Evolutionary conservation across 2,329 filamentous ascomycete species (phyloP), one percentile per base, ranked within the genome.

Genomic region (Chaetothyriales sp.): DNA sequence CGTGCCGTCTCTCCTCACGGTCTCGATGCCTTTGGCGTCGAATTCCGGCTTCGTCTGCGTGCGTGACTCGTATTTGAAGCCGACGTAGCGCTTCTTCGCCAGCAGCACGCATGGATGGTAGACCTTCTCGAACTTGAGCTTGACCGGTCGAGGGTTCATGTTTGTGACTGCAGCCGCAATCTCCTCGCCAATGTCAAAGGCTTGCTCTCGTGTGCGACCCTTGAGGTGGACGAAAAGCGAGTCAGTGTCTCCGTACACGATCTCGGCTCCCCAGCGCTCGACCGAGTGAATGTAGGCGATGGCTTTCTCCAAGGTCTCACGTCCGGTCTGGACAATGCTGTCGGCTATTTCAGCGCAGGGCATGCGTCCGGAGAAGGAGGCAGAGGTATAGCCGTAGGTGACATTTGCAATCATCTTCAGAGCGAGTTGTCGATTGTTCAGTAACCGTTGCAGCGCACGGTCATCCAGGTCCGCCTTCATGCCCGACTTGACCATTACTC

Each of bases 11-110:
- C 92, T 80, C 1, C 94, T 82, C 6, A 98, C 90, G 0, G 94
- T 98, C 72, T 98, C 94, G 57, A 97, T 98, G 28, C 94, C 92
- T 67, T 98, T 98, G 52, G 92, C 94, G 65, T 98, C 94, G 59
- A 97, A 97, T 1, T 94, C 86, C 0, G 92, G 90, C 58, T 82
- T 80, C 7, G 66, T 71, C 64, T 98, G 92, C 15, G 77, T 73
- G 40, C 77, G 78, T 58, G 75, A 79, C 64, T 98, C 92, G 69
- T 94, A 98, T 66, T 95, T 95, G 74, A 95, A 95, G 5, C 94
- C 94, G 3, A 97, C 94, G 61, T 98, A 98, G 51, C 92, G 85
- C 65, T 98, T 98, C 72, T 98, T 98, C 18, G 94, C 89, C 0
- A 98, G 77, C 4, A 98, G 76, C 0, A 97, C 82, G 64, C 90